These are phyloP conservation scores for Monotropa hypopitys DNA, from an alignment of 179 eudicot genomes.

Conservation along the genomic window DNA sequence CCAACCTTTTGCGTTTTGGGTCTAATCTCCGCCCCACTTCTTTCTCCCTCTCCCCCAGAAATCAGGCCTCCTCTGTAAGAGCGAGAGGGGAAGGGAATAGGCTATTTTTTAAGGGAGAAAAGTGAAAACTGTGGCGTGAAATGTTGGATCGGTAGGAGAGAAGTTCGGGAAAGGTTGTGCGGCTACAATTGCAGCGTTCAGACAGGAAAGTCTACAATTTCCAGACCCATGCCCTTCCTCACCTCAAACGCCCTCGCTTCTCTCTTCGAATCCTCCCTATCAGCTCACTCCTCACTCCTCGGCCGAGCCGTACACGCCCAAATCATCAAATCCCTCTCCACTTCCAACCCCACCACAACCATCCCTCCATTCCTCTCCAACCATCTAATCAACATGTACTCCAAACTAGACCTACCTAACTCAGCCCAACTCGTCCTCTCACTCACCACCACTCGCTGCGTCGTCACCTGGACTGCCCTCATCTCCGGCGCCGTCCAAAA, in stretches of 20 bases:
- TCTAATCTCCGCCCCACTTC: no score
- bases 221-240: slow-evolving; percentile 15
- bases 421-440: slow-evolving; percentile 36
- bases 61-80: not conserved
- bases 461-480: slow-evolving; percentile 50
- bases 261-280: slow-evolving; percentile 24
- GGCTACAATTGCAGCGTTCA: no score
- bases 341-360: not conserved
- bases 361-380: slow-evolving; percentile 29
- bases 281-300: slow-evolving; percentile 19
- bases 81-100: slow-evolving; percentile 39
- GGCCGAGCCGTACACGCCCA: slow-evolving; percentile 46
- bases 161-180: no score
- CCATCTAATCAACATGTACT: slow-evolving; percentile 56
- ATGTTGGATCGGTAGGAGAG: no score
- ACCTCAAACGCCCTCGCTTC: slow-evolving; percentile 19
- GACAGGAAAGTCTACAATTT: no score
- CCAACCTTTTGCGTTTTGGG: no score
- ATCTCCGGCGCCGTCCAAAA: slow-evolving; percentile 40
- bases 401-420: slow-evolving; percentile 38
- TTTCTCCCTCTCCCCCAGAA: not conserved
- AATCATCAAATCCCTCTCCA: slow-evolving; percentile 23
- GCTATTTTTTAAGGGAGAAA: no score
- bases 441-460: slow-evolving; percentile 33
- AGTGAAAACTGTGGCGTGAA: no score